phyloP scores from a whole-genome alignment of 495 filamentous ascomycete species.

The Zalerion maritima region DNA sequence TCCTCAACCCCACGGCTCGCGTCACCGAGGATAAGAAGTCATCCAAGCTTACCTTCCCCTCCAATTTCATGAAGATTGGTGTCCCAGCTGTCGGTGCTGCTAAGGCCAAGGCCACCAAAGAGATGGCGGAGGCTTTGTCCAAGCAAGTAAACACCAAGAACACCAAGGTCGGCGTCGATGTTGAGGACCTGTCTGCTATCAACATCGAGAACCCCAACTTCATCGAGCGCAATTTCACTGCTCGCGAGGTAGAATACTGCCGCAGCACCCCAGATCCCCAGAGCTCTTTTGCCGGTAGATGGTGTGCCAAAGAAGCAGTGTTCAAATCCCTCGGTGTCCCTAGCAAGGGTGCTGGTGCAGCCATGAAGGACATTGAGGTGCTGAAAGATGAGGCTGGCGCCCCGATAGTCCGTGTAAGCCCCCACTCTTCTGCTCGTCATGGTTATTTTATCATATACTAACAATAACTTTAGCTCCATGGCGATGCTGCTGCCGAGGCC shows the following conservation, averaged over 20 bases:
- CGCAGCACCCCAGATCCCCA: slow-evolving; percentile 55
- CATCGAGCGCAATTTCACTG: slow-evolving; percentile 86
- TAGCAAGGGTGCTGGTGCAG: slow-evolving; percentile 74
- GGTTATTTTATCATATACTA: slow-evolving; percentile 4
- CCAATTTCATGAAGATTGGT: slow-evolving; percentile 41
- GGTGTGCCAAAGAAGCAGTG: slow-evolving; percentile 95
- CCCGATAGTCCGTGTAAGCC: slow-evolving; percentile 68
- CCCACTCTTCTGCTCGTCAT: neutral
- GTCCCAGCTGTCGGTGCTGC: slow-evolving; percentile 21
- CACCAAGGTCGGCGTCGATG: slow-evolving; percentile 82
- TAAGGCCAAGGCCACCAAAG: slow-evolving; percentile 46
- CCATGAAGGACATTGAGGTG: slow-evolving; percentile 92
- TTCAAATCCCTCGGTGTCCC: slow-evolving; percentile 94
- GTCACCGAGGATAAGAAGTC: slow-evolving; percentile 75
- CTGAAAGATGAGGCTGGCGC: slow-evolving; percentile 62
- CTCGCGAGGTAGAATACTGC: slow-evolving; percentile 71
- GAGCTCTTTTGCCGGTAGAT: slow-evolving; percentile 79
- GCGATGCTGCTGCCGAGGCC: slow-evolving; percentile 66
- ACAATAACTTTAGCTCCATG: slow-evolving; percentile 52
- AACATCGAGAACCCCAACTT: slow-evolving; percentile 91
- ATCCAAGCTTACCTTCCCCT: slow-evolving; percentile 55
- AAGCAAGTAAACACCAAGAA: slow-evolving; percentile 51
- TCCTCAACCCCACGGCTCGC: slow-evolving; percentile 90
- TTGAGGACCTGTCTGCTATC: slow-evolving; percentile 71
- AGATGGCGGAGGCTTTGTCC: slow-evolving; percentile 66